Conservation (phyloP, 2,329 filamentous ascomycete species). For the Cladobotryum mycophilum region DNA sequence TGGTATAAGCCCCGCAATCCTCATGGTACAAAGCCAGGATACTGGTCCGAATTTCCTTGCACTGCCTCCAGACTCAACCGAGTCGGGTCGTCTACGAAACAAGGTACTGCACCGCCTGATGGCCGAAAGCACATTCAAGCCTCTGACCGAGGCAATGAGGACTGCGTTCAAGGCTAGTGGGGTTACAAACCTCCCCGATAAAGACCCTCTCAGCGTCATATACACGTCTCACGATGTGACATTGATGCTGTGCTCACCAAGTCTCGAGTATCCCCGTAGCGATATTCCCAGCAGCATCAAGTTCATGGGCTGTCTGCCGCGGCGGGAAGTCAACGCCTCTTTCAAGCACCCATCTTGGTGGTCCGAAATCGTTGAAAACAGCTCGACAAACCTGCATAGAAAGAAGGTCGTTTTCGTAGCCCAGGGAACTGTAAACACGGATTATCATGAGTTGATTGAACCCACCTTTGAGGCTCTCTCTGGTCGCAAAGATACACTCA, state of each 20-base stretch:
- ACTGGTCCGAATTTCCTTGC: conserved; percentile 25
- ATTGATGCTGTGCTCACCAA: conserved; percentile 10
- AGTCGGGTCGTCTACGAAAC: conserved; percentile 24
- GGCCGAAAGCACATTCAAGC: conserved; percentile 11
- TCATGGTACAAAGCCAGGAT: conserved; percentile 26
- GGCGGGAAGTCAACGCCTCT: background rate
- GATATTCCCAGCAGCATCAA: conserved; percentile 5
- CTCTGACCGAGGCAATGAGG: conserved; percentile 8
- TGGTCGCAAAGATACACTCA: conserved; percentile 31
- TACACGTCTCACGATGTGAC: conserved; percentile 9
- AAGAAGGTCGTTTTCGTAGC: conserved; percentile 40
- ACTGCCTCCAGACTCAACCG: conserved; percentile 23
- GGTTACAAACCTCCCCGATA: conserved; percentile 5
- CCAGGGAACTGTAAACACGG: conserved; percentile 39
- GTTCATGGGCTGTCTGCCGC: conserved; percentile 9
- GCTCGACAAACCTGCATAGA: conserved; percentile 23
- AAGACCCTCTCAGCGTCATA: conserved; percentile 1
- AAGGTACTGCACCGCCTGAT: conserved; percentile 11
- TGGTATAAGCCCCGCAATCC: conserved; percentile 26
- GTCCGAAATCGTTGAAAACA: background rate
- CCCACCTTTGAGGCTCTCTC: conserved; percentile 39
- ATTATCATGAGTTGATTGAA: conserved; percentile 36
- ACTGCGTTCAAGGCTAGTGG: conserved; percentile 2
- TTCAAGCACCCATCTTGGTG: conserved; percentile 1
- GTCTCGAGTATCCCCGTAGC: conserved; percentile 6